Evolutionary conservation across 2,329 filamentous ascomycete genomes (phyloP), one percentile per base, ranked within the genome.

Genomic region (Teratosphaeriaceae sp.): DNA sequence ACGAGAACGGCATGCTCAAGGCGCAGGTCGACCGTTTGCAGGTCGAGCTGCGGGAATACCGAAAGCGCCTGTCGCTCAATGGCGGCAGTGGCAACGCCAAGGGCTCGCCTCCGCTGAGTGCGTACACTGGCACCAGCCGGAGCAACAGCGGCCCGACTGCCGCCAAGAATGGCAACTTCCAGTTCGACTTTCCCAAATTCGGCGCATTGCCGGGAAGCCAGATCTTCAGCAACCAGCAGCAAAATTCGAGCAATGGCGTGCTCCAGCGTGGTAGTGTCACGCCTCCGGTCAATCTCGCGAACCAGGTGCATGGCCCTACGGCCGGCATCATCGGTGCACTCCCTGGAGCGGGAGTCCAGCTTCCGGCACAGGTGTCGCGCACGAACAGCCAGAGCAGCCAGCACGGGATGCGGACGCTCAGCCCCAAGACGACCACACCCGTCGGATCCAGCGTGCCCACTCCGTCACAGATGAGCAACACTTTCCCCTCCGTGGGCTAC

Each of bases 151-250:
- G 43, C 20, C 42, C 47, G 40, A 39, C 42, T 23, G 36, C 38
- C 49, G 22, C 34, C 44, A 62, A 82, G 79, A 52, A 84, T 61
- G 62, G 82, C 80, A 53, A 84, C 61, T 97, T 97, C 61, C 83
- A 90, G 53, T 97, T 98, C 55, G 90, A 97, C 54, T 97, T 97
- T 52, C 90, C 92, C 51, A 89, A 85, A 61, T 97, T 98, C 58
- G 92, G 92, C 36, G 76, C 81, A 46, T 75, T 94, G 20, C 76
- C 78, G 16, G 71, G 69, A 21, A 65, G 69, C 3, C 72, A 75
- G 47, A 67, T 78, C 11, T 71, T 78, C 47, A 55, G 54, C 36
- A 57, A 50, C 22, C 52, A 52, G 31, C 37, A 45, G 19, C n/a
- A n/a, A n/a, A 30, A 38, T 21, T 34, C 6, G 22, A 72, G 65